Evolutionary conservation across 257 asterid species (phyloP).

Genomic region (Euphrasia confusa): DNA sequence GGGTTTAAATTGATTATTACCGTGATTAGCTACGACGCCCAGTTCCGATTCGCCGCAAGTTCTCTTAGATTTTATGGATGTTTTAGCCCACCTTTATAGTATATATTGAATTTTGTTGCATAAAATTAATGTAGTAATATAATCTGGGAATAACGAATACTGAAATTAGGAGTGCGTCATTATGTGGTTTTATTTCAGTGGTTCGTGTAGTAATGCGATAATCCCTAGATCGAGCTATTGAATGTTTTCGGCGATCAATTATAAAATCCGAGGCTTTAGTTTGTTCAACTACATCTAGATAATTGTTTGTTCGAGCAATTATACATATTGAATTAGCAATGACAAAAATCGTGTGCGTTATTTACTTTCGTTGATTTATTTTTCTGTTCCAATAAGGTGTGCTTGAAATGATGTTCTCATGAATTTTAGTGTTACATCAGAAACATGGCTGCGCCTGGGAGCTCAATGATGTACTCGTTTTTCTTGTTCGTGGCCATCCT

Average conservation of each 20-base stretch:
- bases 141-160: neutral
- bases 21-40: neutral
- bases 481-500: slow-evolving; percentile 66
- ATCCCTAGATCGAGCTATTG: neutral
- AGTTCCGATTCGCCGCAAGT: neutral
- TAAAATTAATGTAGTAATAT: neutral
- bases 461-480: slow-evolving; percentile 81
- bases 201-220: neutral
- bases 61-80: neutral
- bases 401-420: neutral
- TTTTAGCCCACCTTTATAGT: too few relatives aligned
- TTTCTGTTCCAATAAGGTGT: neutral
- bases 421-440: neutral
- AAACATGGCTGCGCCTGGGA: slow-evolving; percentile 78
- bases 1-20: neutral
- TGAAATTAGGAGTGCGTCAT: too few relatives aligned
- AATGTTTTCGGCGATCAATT: neutral
- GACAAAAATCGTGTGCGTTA: neutral
- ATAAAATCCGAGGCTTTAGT: neutral
- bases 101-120: neutral
- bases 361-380: too few relatives aligned
- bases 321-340: neutral
- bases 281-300: neutral
- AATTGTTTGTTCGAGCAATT: neutral
- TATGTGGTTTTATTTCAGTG: too few relatives aligned